These are phyloP conservation scores for Linnemannia exigua DNA, from an alignment of 192 early-diverging fungal genomes.

Conservation along the genomic window DNA sequence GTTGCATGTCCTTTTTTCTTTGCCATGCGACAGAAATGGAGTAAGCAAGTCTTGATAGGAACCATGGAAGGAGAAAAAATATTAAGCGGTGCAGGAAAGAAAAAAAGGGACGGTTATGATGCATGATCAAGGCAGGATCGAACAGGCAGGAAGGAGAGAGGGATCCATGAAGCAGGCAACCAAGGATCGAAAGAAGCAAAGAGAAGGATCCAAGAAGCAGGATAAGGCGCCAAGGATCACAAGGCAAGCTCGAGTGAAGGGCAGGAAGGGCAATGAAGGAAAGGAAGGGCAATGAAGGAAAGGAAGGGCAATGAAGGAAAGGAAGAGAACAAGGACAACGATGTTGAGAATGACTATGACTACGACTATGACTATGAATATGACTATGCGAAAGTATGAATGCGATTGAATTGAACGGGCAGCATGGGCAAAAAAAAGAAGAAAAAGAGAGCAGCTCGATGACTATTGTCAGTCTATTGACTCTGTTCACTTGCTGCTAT, in stretches of 20 bases:
- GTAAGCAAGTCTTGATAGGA: not conserved
- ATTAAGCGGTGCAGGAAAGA: not conserved
- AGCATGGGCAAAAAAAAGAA: too few species aligned
- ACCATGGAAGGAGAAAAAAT: not conserved
- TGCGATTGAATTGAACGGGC: too few species aligned
- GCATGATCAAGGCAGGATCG: conserved; percentile 7
- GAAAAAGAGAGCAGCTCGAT: too few species aligned
- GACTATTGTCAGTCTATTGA: too few species aligned
- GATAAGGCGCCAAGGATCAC: too few species aligned
- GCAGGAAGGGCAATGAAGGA: not conserved
- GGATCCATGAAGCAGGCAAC: not conserved
- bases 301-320: too few species aligned
- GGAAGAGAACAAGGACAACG: too few species aligned
- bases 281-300: not conserved
- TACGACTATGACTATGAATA: too few species aligned
- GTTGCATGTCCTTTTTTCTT: not conserved
- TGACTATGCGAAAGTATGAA: too few species aligned
- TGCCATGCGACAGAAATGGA: not conserved
- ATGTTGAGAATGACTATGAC: too few species aligned
- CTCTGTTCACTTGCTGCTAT: too few species aligned
- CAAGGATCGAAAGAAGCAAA: not conserved
- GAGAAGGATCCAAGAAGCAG: not conserved
- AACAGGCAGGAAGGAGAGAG: not conserved
- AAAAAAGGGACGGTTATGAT: not conserved
- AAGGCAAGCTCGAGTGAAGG: not conserved